phyloP scores from a whole-genome alignment of 495 filamentous ascomycete genomes.

The Staphylotrichum tortipilum region DNA sequence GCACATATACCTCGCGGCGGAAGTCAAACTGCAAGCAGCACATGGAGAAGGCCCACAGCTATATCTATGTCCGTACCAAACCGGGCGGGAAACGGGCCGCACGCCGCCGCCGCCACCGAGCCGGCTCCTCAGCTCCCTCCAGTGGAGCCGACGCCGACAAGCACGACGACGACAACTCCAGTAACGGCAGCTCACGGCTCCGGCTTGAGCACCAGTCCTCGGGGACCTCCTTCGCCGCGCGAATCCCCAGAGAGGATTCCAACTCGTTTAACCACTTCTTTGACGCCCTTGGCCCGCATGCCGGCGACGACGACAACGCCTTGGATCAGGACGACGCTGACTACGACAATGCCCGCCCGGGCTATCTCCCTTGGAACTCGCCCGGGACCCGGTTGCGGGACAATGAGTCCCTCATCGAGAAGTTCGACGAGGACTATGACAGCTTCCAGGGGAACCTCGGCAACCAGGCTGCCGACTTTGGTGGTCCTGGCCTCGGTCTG shows the following conservation, averaged over 20 bases:
- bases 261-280: too few relatives aligned
- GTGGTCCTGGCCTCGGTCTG: too few relatives aligned
- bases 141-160: constrained; percentile 1
- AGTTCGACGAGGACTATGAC: constrained; percentile 24
- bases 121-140: too few relatives aligned
- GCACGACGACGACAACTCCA: not conserved
- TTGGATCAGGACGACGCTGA: not conserved
- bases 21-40: constrained; percentile 98
- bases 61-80: constrained; percentile 80
- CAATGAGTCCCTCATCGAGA: constrained; percentile 20
- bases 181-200: too few relatives aligned
- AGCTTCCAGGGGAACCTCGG: constrained; percentile 2
- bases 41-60: constrained; percentile 95
- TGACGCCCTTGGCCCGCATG: constrained; percentile 16
- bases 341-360: constrained; percentile 9
- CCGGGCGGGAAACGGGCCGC: constrained; percentile 55
- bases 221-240: too few relatives aligned
- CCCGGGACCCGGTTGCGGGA: constrained; percentile 23
- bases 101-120: too few relatives aligned
- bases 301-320: constrained; percentile 18
- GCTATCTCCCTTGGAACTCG: constrained; percentile 27
- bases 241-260: too few relatives aligned
- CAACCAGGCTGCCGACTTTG: not conserved
- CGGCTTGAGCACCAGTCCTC: too few relatives aligned
- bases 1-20: constrained; percentile 84